Conservation (phyloP, 768 basidiomycete genomes). For the Mrakia blollopis region DNA sequence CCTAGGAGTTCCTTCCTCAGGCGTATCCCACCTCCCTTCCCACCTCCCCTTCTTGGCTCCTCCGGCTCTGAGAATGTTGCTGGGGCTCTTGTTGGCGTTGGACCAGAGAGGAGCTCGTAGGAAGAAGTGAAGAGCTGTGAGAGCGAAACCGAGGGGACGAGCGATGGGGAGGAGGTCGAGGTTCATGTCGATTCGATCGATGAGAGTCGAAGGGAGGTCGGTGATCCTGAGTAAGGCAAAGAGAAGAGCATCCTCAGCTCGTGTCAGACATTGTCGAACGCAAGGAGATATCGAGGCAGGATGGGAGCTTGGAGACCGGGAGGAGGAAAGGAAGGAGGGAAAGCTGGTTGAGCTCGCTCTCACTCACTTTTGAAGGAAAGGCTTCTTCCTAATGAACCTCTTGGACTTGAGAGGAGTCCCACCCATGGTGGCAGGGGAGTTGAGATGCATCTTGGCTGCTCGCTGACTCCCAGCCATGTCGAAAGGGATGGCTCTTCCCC, state of each 20-base stretch:
- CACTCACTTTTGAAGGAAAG: conserved; percentile 18
- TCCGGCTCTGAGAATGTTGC: conserved; percentile 8
- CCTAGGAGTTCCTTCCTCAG: background rate
- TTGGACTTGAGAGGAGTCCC: background rate
- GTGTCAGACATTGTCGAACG: background rate
- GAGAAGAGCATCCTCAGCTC: no score
- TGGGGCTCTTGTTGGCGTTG: background rate
- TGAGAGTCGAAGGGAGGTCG: conserved; percentile 19
- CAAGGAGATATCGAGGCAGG: background rate
- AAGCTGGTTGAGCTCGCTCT: background rate
- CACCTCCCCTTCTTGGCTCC: conserved; percentile 8
- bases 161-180: conserved; percentile 25
- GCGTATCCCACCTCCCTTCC: conserved; percentile 18
- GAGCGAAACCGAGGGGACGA: conserved; percentile 24
- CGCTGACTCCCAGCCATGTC: conserved; percentile 28
- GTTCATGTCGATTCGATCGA: conserved; percentile 24
- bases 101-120: conserved; percentile 29
- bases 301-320: background rate
- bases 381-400: conserved; percentile 22
- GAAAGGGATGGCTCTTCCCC: conserved; percentile 29
- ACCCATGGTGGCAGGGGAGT: background rate
- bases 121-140: conserved; percentile 29
- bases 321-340: background rate
- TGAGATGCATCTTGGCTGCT: conserved; percentile 16
- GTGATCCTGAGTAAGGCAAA: background rate